Base-by-base conservation (phyloP, 371 early-diverging fungal species). In the Paraphysoderma sedebokerense region DNA sequence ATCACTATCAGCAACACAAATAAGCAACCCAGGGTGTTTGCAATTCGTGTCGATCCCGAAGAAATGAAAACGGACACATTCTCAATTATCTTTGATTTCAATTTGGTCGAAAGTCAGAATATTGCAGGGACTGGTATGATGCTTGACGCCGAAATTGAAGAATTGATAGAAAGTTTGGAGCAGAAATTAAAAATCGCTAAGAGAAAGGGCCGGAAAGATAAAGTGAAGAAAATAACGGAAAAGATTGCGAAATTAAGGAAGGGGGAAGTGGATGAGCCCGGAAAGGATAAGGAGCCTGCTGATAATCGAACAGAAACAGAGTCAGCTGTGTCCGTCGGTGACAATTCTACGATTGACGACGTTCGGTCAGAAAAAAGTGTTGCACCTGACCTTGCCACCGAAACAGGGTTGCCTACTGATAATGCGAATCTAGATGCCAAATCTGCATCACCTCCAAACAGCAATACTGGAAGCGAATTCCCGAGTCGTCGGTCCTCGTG, bases 151-250 rank as follows among this genome's bases (percentile, higher is more conserved):
- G 74, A 82, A 50, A 78, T 77, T 30, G 88, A 91, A 66, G 96
- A 97, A 61, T 74, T 88, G 58, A 86, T 97, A 36, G 98, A 97
- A 68, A 71, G 78, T 36, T 51, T 93, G 50, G 92, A 95, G 60
- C 96, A 96, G 51, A 97, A 96, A 61, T 68, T 95, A 29, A 96
- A 96, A 62, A 97, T 97, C 58, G 95, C 95, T 0, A 72, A 68
- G 38, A 74, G 95, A 38, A 97, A 97, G 58, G 86, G 84, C 15
- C 76, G 79, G 9, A 68, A 72, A 3, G 96, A 95, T 26, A 97
- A 96, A 59, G 77, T 84, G 3, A 71, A 78, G 41, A 90, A 92
- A 56, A 76, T 91, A 32, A 49, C 68, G n/a, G 79, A 77, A 36
- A 85, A 86, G 51, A 58, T 93, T 33, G 76, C 80, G 32, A 59